Evolutionary conservation across 2,329 filamentous ascomycete species (phyloP).

Genomic region (Rutstroemia sp.): DNA sequence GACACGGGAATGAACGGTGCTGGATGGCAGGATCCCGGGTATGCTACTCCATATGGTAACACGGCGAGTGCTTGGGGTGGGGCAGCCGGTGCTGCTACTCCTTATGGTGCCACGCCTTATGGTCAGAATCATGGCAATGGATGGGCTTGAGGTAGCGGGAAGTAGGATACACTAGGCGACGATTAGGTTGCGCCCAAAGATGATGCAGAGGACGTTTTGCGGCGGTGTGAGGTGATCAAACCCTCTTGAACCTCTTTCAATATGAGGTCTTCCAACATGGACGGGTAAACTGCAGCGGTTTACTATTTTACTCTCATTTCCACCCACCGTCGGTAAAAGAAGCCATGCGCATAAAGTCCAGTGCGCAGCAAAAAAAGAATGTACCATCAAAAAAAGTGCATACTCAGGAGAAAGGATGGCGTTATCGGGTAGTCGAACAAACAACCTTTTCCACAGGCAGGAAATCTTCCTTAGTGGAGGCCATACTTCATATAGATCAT

Average conservation of each 20-base stretch:
- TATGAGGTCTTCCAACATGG: no score
- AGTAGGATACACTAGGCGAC: not conserved
- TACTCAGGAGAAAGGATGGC: not conserved
- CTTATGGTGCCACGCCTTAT: constrained; percentile 55
- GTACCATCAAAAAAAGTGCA: not conserved
- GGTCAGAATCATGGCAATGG: constrained; percentile 30
- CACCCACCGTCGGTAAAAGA: no score
- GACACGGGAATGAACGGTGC: constrained; percentile 48
- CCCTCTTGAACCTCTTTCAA: no score
- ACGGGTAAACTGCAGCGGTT: no score
- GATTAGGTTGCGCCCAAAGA: not conserved
- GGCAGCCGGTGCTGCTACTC: constrained; percentile 44
- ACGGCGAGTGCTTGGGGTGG: constrained; percentile 61
- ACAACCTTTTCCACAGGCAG: not conserved
- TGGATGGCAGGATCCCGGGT: constrained; percentile 54
- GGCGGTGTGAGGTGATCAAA: no score
- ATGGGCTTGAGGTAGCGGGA: constrained; percentile 17
- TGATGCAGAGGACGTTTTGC: no score
- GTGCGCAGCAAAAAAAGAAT: not conserved
- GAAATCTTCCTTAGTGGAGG: not conserved
- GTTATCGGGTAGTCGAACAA: not conserved
- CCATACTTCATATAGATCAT: no score
- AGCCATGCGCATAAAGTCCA: not conserved
- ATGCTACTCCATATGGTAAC: constrained; percentile 59
- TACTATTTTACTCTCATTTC: not conserved